Conservation (phyloP, 148 eudicot species). For the Vaccinium vitisidaea region DNA sequence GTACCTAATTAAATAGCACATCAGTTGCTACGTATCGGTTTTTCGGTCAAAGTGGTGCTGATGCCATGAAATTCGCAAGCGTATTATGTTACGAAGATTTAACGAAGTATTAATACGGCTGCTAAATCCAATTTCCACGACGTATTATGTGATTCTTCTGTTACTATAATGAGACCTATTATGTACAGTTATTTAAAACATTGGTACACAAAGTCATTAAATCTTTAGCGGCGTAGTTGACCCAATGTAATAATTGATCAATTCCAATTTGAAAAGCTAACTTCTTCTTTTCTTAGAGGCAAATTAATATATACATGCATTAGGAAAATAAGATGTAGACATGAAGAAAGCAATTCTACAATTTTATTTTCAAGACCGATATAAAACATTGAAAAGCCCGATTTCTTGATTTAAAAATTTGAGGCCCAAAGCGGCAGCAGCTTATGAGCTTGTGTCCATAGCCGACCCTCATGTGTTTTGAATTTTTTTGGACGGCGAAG, state of each 20-base stretch:
- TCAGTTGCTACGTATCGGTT: neutral
- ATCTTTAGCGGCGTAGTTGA: neutral
- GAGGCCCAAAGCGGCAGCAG: neutral
- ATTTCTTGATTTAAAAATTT: no score
- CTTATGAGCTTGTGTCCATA: neutral
- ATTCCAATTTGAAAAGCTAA: neutral
- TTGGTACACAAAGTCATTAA: neutral
- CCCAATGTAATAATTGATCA: neutral
- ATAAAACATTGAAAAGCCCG: no score
- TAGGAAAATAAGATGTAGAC: neutral
- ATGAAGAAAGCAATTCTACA: no score
- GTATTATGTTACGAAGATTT: no score
- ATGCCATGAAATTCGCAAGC: neutral
- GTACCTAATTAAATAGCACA: no score
- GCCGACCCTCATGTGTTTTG: neutral
- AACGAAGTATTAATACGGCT: no score
- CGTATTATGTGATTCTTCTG: neutral
- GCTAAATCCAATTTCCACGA: neutral
- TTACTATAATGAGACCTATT: no score
- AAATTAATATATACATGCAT: neutral
- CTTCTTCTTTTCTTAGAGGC: neutral
- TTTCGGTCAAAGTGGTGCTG: neutral
- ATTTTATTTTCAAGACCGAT: no score
- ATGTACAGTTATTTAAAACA: no score
- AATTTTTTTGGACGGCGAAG: no score